Evolutionary conservation across 805 yeast species (phyloP).

Genomic region (Candida ulmi): DNA sequence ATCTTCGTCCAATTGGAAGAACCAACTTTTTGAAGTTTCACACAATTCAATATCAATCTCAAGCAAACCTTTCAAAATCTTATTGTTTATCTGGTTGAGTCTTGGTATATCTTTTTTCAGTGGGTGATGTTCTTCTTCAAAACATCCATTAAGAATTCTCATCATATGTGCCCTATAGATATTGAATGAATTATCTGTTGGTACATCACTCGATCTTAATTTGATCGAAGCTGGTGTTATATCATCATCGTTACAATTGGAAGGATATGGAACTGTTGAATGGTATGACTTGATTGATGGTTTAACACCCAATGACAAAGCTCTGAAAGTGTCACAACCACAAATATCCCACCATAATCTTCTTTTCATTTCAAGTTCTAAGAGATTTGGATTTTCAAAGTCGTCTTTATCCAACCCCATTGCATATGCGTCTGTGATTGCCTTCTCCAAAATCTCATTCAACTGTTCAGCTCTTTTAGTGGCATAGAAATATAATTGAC

Average conservation of each 20-base stretch:
- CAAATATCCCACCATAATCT: constrained; percentile 27
- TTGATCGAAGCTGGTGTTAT: constrained; percentile 20
- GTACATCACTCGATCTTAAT: constrained; percentile 13
- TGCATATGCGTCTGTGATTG: constrained; percentile 18
- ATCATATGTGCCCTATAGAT: constrained; percentile 22
- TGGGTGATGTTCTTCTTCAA: constrained; percentile 19
- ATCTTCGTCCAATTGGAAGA: constrained; percentile 19
- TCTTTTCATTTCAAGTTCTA: constrained; percentile 26
- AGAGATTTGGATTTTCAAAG: constrained; percentile 16
- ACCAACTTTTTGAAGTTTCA: constrained; percentile 20
- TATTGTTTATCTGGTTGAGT: constrained; percentile 14
- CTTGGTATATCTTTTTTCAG: constrained; percentile 10
- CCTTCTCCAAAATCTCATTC: constrained; percentile 18
- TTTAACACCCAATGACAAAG: constrained; percentile 19
- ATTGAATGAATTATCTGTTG: constrained; percentile 25
- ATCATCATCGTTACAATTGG: constrained; percentile 27
- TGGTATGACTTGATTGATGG: constrained; percentile 18
- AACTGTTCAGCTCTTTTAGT: constrained; percentile 23
- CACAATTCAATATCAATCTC: constrained; percentile 23
- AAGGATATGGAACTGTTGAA: constrained; percentile 27
- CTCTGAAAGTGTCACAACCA: constrained; percentile 24
- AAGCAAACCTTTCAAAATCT: constrained; percentile 19
- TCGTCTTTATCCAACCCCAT: constrained; percentile 24
- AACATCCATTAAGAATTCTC: constrained; percentile 22
- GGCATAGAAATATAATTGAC: constrained; percentile 24